These are phyloP conservation scores for Pseudogymnoascus sp. DNA, from an alignment of 2,329 filamentous ascomycete genomes.

Conservation along the genomic window DNA sequence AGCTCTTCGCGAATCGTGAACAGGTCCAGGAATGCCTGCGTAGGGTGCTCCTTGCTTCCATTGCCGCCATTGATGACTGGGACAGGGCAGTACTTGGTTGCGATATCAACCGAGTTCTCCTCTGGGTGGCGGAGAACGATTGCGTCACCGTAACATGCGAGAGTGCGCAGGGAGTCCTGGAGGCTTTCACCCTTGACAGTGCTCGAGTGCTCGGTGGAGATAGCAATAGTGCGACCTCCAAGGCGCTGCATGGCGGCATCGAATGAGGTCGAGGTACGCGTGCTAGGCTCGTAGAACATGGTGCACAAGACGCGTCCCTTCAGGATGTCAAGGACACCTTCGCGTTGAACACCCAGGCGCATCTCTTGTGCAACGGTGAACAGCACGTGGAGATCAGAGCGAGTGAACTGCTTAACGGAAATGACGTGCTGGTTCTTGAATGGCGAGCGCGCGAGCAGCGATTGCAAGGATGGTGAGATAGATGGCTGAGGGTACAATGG, in stretches of 20 bases:
- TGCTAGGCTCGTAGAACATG: conserved; percentile 97
- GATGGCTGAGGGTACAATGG: conserved; percentile 41
- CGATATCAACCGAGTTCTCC: conserved; percentile 69
- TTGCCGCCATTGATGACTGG: conserved; percentile 97
- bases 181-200: conserved; percentile 91
- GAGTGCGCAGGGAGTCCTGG: conserved; percentile 85
- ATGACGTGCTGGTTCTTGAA: conserved; percentile 88
- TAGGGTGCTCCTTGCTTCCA: conserved; percentile 91
- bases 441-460: conserved; percentile 67
- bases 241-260: conserved; percentile 98
- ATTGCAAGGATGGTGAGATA: conserved; percentile 53
- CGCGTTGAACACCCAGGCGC: conserved; percentile 86
- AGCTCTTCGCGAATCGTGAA: conserved; percentile 98
- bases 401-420: conserved; percentile 83
- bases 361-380: conserved; percentile 98
- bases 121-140: conserved; percentile 92
- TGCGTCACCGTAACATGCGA: conserved; percentile 90
- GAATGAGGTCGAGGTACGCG: conserved; percentile 88
- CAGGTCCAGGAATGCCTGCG: conserved; percentile 92
- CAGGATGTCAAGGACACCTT: conserved; percentile 80
- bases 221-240: conserved; percentile 74
- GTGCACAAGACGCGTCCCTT: conserved; percentile 80
- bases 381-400: conserved; percentile 80
- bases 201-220: conserved; percentile 76
- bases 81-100: conserved; percentile 78